Conservation (phyloP, 805 yeast genomes). For the Isabelozyma rhagii region DNA sequence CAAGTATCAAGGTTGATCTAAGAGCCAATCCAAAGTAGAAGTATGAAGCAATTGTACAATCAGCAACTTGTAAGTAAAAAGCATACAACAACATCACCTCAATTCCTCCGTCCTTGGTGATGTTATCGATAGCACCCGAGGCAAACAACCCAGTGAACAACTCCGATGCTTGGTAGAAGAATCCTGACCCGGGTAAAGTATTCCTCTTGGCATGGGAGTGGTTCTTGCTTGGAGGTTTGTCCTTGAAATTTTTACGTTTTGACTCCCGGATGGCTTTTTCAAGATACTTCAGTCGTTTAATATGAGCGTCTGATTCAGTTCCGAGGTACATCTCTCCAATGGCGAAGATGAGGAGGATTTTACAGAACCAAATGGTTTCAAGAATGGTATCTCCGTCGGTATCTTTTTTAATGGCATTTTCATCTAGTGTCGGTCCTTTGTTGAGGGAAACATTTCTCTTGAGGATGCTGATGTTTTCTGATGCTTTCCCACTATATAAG, state of each 20-base stretch:
- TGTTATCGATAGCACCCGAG: slow-evolving; percentile 74
- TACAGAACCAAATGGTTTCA: slow-evolving; percentile 81
- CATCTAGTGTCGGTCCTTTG: slow-evolving; percentile 27
- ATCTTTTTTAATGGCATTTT: slow-evolving; percentile 41
- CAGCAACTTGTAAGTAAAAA: slow-evolving; percentile 78
- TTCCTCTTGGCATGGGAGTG: slow-evolving; percentile 17
- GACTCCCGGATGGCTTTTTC: slow-evolving; percentile 8
- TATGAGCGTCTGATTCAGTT: slow-evolving; percentile 63
- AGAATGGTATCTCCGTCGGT: slow-evolving; percentile 54
- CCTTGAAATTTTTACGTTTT: slow-evolving; percentile 7
- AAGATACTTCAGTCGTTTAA: slow-evolving; percentile 31
- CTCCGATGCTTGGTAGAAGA: slow-evolving; percentile 77
- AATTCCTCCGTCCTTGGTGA: slow-evolving; percentile 75
- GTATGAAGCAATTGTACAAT: slow-evolving; percentile 77
- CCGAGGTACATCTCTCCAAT: slow-evolving; percentile 83
- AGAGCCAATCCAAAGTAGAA: slow-evolving; percentile 77
- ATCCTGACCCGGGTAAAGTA: slow-evolving; percentile 74
- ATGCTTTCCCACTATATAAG: slow-evolving; percentile 52
- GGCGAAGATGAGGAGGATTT: slow-evolving; percentile 68
- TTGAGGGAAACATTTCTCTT: slow-evolving; percentile 27
- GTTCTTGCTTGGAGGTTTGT: slow-evolving; percentile 14
- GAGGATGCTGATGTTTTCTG: slow-evolving; percentile 36
- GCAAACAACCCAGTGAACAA: slow-evolving; percentile 74
- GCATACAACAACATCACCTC: slow-evolving; percentile 75
- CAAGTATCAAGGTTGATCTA: slow-evolving; percentile 67